Conservation (phyloP, 306 rosid genomes). For the Benincasa hispida region DNA sequence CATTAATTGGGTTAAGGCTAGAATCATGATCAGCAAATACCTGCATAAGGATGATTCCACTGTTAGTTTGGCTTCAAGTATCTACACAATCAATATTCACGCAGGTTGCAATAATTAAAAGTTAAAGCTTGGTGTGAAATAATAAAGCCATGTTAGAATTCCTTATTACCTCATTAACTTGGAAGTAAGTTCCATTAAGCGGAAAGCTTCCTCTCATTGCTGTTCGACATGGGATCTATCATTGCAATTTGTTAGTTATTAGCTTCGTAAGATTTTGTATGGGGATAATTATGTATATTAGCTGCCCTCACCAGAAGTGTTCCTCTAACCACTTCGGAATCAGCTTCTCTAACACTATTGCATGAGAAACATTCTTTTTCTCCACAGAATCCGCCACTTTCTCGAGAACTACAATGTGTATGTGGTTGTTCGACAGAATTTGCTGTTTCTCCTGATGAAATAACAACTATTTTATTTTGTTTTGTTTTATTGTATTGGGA, state of each 20-base stretch:
- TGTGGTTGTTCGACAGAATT: slow-evolving; percentile 10
- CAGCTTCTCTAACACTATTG: slow-evolving; percentile 15
- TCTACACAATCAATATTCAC: not conserved
- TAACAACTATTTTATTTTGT: not conserved
- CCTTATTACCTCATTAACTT: slow-evolving; percentile 13
- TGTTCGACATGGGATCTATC: slow-evolving; percentile 13
- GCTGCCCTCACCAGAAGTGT: slow-evolving; percentile 44
- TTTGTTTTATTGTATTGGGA: not conserved
- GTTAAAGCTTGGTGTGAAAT: not conserved
- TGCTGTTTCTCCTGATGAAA: slow-evolving; percentile 14
- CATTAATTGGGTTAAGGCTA: slow-evolving; percentile 40
- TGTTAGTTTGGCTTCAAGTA: not conserved
- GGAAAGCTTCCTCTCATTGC: slow-evolving; percentile 20
- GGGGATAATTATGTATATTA: not conserved
- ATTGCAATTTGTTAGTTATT: not conserved
- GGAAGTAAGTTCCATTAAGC: slow-evolving; percentile 14
- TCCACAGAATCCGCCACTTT: slow-evolving; percentile 1
- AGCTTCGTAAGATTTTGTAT: not conserved
- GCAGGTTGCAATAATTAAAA: not conserved
- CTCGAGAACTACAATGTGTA: slow-evolving; percentile 2
- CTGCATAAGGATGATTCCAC: slow-evolving; percentile 14
- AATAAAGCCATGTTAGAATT: not conserved
- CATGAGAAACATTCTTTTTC: slow-evolving; percentile 6
- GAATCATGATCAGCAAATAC: slow-evolving; percentile 55
- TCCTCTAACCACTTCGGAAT: slow-evolving; percentile 27